Percentiles rank a stretch among this genome's conserved stretches.
Conservation (phyloP, 2,329 filamentous ascomycete genomes). For the Alternaria sp. region DNA sequence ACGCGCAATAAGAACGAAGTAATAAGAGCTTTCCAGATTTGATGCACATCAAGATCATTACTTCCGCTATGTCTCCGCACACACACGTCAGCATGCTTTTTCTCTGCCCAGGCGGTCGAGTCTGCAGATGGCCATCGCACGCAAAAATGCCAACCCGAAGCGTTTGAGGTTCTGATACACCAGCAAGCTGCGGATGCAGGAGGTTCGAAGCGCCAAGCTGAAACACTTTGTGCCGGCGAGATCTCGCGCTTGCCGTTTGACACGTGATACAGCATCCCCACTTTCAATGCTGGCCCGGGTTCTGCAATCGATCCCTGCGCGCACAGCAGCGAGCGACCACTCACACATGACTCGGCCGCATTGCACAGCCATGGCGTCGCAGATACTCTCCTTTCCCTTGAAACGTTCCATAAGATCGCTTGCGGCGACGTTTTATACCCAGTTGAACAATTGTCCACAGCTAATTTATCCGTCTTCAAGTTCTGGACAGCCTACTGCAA, state of each 20-base stretch:
- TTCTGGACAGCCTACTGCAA: not conserved
- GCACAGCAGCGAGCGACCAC: conserved; percentile 13
- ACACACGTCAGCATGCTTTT: conserved; percentile 1
- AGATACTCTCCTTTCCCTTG: conserved; percentile 21
- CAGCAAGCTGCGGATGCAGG: conserved; percentile 16
- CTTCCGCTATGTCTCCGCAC: not conserved
- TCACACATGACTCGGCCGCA: conserved; percentile 23
- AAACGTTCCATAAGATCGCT: conserved; percentile 10
- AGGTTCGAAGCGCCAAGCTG: conserved; percentile 29
- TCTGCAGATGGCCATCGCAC: not conserved
- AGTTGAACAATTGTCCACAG: not conserved
- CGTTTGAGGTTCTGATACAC: conserved; percentile 25
- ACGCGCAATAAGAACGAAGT: conserved; percentile 1
- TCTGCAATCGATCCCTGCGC: conserved; percentile 19
- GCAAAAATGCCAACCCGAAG: conserved; percentile 14
- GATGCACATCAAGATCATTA: not conserved
- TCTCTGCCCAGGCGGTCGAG: not conserved
- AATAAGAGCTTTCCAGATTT: conserved; percentile 5
- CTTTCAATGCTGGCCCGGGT: conserved; percentile 15
- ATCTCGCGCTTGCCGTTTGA: conserved; percentile 6
- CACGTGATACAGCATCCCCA: conserved; percentile 23
- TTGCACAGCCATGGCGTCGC: conserved; percentile 20
- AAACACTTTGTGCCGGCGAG: conserved; percentile 20
- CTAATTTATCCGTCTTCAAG: not conserved
- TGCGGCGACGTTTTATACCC: not conserved